Evolutionary conservation across 1,284 basidiomycete genomes (phyloP), one percentile per base, ranked within the genome.

Genomic region (Macrocystidia cucumis): DNA sequence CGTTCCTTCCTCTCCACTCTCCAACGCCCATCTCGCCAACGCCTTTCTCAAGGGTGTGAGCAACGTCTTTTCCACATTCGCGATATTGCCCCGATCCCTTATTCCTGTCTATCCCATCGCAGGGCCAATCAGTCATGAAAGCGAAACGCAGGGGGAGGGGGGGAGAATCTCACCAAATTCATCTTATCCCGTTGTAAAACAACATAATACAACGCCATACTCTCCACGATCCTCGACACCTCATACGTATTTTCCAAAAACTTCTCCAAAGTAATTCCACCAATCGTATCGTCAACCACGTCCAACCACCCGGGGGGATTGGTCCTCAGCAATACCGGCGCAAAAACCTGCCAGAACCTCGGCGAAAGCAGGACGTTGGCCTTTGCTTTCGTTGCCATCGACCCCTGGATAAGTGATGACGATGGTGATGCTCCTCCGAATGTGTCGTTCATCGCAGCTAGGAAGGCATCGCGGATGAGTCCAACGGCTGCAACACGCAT

Each of bases 401-500:
- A n/a, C n/a, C n/a, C n/a, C 23, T 25, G 23, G 17, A 18, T 11
- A 11, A 11, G n/a, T 12, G 29, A 11, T 5, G 29, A n/a, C 11
- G 29, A 30, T 14, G 57, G 50, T 25, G 44, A 34, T 11, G 50
- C 34, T n/a, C n/a, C n/a, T n/a, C n/a, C n/a, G n/a, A n/a, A n/a
- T n/a, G n/a, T n/a, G n/a, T n/a, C n/a, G 8, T 53, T 36, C 7
- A 84, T 54, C 1, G 64, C 72, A 34, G 75, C 66, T 4, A 86
- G 52, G 1, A 78, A 57, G 1, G 73, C 70, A 36, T 84, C 79
- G 50, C 79, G 83, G 2, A 83, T 62, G 4, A 86, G 59, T 0
- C 77, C 75, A 2, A 86, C 62, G 0, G 76, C 69, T 0, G 82
- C 78, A 0, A 74, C 69, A 6, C 74, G 65, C 66, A 86, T 78